Evolutionary conservation across 78 protist genomes (phyloP), one percentile per base, ranked within the genome.

Genomic region (Cavenderia fasciculata): DNA sequence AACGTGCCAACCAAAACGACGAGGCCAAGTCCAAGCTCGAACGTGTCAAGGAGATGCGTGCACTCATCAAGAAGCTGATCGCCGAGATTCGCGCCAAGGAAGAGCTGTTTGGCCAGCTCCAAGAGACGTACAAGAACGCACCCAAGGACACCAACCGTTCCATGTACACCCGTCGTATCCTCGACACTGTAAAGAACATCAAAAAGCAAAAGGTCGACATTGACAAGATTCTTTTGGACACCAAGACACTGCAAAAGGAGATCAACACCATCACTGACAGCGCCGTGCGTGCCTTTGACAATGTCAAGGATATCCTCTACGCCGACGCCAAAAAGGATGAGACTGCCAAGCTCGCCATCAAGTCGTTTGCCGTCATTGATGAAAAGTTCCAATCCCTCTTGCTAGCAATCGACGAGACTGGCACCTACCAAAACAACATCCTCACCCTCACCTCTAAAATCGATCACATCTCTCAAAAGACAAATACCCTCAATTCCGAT

Each of bases 161-260:
- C 23, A 49, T 49, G 14, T 95, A 93, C 87, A 93, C 95, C 23
- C 84, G 86, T 34, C 74, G 95, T 68, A 95, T 95, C 2, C 12
- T 93, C 29, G 97, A 95, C 3, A 85, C 92, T 29, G 97, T 95
- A 11, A 59, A 66, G 56, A 92, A 95, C 72, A 93, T 95, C 57
- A 78, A 93, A 46, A 92, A 93, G 56, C 97, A 95, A 52, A 73
- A 85, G 46, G 77, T 40, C 12, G 97, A 92, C 52, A 95, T 95
- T 51, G 92, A 85, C 43, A 93, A 89, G 73, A 76, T 92, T 14
- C 77, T 95, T 4, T 44, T 74, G 61, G 97, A 95, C 33, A 95
- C 92, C 16, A 77, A 77, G 21, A 40, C 23, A 1, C 73, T 95
- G 1, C 97, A 87, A 49, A 92, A 93, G 46, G 95, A 95, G 29